phyloP scores from a whole-genome alignment of 2,329 filamentous ascomycete species.

The Venturia effusa region DNA sequence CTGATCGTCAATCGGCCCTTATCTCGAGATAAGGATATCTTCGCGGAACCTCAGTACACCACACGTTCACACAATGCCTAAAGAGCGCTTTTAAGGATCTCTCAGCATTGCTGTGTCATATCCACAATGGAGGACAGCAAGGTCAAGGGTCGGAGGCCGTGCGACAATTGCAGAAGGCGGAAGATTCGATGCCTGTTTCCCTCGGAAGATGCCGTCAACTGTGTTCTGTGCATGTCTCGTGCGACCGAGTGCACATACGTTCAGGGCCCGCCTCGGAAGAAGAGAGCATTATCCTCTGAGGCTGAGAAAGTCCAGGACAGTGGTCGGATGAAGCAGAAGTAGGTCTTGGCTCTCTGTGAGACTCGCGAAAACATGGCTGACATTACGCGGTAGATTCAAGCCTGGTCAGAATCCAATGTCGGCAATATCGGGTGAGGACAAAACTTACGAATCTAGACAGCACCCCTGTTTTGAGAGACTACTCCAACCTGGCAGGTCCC shows the following conservation, averaged over 20 bases:
- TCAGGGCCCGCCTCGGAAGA: slow-evolving; percentile 2
- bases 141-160: slow-evolving; percentile 3
- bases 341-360: background rate
- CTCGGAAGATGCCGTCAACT: slow-evolving; percentile 1
- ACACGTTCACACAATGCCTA: background rate
- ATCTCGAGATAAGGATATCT: background rate
- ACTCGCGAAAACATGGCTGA: background rate
- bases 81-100: background rate
- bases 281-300: background rate
- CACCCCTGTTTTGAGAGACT: slow-evolving; percentile 15
- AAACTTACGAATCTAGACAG: background rate
- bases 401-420: background rate
- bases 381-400: background rate
- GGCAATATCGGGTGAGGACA: background rate
- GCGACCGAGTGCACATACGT: slow-evolving; percentile 8
- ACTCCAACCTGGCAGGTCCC: slow-evolving; percentile 23
- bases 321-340: slow-evolving; percentile 2
- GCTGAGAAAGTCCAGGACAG: background rate
- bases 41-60: background rate
- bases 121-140: slow-evolving; percentile 3
- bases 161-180: slow-evolving; percentile 7
- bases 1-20: background rate
- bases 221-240: slow-evolving; percentile 6
- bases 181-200: slow-evolving; percentile 8
- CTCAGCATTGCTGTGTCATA: background rate